Evolutionary conservation across 768 basidiomycete species (phyloP), one percentile per base, ranked within the genome.

Genomic region (Tylopilus balloui): DNA sequence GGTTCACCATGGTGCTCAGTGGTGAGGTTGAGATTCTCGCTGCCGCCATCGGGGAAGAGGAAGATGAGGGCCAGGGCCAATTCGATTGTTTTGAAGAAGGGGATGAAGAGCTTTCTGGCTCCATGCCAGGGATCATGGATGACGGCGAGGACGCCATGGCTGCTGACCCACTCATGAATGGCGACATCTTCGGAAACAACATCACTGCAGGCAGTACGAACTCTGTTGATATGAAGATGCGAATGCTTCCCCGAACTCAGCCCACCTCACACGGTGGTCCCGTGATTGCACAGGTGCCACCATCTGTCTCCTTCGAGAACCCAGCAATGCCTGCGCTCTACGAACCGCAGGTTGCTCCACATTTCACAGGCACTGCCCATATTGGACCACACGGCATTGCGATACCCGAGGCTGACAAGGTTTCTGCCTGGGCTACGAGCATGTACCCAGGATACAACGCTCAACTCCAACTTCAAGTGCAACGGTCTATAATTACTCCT

Each of bases 11-110:
- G 78, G 76, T 88, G 37, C 72, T 88, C 14, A 72, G 69, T 32
- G 86, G 83, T 39, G 86, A 89, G 62, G 72, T 87, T 52, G 87
- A 89, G 59, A 74, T 87, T 42, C 70, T 86, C 44, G 68, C 69
- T 17, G 60, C 72, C 4, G 76, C 71, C 24, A 71, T 78, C 32
- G 81, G 78, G 20, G 81, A 80, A 37, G 82, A 78, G 4, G 78
- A 77, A n/a, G 78, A 76, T 1, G 80, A 75, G 17, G 78, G 56
- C 2, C 69, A 68, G 32, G 65, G 64, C 13, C 58, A 66, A 25
- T 70, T 61, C 27, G 71, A 66, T 46, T 62, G 64, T 17, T 72
- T 71, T 19, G 74, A 71, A 40, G 71, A 75, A 31, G 74, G 62
- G 9, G 74, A 73, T 31, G 73, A 77, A 40, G 73, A 72, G 10